Evolutionary conservation across 495 filamentous ascomycete genomes (phyloP).

Genomic region (Neurospora tetraspora): DNA sequence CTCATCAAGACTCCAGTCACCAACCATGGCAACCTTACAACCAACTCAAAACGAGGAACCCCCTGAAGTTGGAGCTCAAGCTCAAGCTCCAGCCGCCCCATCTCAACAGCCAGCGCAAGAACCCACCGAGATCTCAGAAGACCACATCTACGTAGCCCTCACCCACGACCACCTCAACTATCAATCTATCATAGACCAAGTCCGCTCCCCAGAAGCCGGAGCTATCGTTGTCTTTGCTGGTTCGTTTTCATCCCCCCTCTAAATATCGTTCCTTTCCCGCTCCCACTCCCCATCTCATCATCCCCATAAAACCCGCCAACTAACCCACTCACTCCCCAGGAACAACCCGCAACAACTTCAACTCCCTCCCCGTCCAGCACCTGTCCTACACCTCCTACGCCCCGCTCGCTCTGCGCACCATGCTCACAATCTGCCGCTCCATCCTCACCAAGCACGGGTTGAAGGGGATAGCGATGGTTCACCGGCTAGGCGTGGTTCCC

Average conservation of each 20-base stretch:
- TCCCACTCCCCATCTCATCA: slow-evolving; percentile 1
- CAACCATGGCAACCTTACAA: neutral
- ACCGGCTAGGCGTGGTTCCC: slow-evolving; percentile 79
- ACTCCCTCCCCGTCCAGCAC: slow-evolving; percentile 58
- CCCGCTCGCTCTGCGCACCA: slow-evolving; percentile 63
- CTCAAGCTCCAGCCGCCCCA: neutral
- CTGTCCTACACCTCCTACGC: slow-evolving; percentile 79
- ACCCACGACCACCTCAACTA: slow-evolving; percentile 56
- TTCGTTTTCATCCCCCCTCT: slow-evolving; percentile 17
- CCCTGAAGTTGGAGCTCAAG: neutral
- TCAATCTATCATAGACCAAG: slow-evolving; percentile 48
- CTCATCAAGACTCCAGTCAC: neutral
- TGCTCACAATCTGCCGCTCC: slow-evolving; percentile 54
- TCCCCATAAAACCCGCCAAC: neutral
- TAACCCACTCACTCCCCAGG: slow-evolving; percentile 31
- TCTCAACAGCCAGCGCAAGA: neutral
- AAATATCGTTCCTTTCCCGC: neutral
- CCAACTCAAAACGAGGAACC: neutral
- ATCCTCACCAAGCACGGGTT: slow-evolving; percentile 52
- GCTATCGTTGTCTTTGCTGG: slow-evolving; percentile 84
- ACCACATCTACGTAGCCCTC: slow-evolving; percentile 41
- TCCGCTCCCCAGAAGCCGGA: slow-evolving; percentile 72
- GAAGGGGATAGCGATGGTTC: slow-evolving; percentile 63
- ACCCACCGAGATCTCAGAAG: slow-evolving; percentile 18
- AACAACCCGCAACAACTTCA: slow-evolving; percentile 82